phyloP scores from a whole-genome alignment of 352 stramenopile species.

The Phytopythium litorale region DNA sequence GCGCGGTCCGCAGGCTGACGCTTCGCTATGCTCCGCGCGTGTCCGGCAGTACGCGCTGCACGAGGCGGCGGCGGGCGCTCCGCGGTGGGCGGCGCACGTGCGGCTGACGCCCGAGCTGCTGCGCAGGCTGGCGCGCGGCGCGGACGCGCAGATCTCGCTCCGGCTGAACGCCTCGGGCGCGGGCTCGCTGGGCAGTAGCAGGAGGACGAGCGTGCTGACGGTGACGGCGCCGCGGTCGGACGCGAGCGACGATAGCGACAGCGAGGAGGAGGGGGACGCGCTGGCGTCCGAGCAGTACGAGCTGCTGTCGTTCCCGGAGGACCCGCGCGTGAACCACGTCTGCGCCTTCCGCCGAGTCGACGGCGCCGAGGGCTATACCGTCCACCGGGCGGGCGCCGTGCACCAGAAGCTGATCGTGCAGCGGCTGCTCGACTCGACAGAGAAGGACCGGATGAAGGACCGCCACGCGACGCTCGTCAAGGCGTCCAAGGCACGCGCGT shows the following conservation, averaged over 20 bases:
- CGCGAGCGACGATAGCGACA: conserved; percentile 7
- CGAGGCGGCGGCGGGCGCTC: conserved; percentile 31
- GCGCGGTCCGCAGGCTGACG: neutral
- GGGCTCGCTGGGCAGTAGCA: conserved; percentile 19
- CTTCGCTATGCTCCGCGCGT: neutral
- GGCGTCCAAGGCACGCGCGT: conserved; percentile 63
- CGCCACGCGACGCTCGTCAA: conserved; percentile 69
- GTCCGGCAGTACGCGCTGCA: conserved; percentile 62
- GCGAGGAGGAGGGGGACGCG: conserved; percentile 5
- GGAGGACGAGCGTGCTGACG: conserved; percentile 49
- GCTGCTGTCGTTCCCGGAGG: conserved; percentile 70
- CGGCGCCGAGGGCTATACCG: conserved; percentile 27
- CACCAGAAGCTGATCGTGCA: conserved; percentile 83
- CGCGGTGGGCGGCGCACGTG: conserved; percentile 63
- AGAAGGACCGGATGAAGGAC: conserved; percentile 83
- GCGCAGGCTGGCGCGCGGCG: conserved; percentile 46
- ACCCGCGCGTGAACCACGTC: conserved; percentile 63
- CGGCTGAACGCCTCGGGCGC: conserved; percentile 15
- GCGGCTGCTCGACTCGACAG: conserved; percentile 62
- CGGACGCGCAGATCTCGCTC: conserved; percentile 20
- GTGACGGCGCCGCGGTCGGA: conserved; percentile 18
- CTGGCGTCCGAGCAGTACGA: conserved; percentile 50
- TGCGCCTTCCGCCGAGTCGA: conserved; percentile 35
- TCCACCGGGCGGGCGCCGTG: conserved; percentile 58
- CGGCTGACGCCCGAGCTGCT: conserved; percentile 76